A percentile compares a stretch with the other conserved stretches of the same genome.
Evolutionary conservation across 2,329 filamentous ascomycete species (phyloP).

Genomic region (Colletotrichum somersetense): DNA sequence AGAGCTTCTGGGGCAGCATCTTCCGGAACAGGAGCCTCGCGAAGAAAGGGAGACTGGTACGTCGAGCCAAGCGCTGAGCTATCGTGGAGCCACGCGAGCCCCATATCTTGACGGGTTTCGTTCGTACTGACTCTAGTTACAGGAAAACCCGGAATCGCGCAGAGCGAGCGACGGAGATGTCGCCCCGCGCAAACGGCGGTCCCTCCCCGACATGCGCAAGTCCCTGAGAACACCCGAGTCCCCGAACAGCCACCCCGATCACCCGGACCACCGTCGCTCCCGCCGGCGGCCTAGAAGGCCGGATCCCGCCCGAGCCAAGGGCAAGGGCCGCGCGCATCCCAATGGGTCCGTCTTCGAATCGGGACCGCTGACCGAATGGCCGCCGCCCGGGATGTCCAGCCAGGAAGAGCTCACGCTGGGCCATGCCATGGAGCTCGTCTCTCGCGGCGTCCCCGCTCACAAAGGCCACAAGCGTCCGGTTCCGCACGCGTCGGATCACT

Average conservation of each 20-base stretch:
- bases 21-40: conserved; percentile 63
- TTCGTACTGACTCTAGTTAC: conserved; percentile 28
- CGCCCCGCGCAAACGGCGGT: conserved; percentile 45
- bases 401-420: conserved; percentile 65
- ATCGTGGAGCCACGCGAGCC: conserved; percentile 38
- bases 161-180: conserved; percentile 53
- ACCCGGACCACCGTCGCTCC: conserved; percentile 44
- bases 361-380: conserved; percentile 66
- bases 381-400: conserved; percentile 63
- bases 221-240: conserved; percentile 33
- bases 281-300: conserved; percentile 59
- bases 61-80: conserved; percentile 18
- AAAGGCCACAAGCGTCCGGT: conserved; percentile 67
- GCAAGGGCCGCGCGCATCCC: conserved; percentile 54
- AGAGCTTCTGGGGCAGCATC: conserved; percentile 62
- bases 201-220: conserved; percentile 27
- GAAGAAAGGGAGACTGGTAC: conserved; percentile 54
- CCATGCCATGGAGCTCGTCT: conserved; percentile 69
- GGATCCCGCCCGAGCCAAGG: conserved; percentile 53
- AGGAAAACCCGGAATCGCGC: conserved; percentile 50
- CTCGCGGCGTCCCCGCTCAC: conserved; percentile 68
- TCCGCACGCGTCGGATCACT: conserved; percentile 67
- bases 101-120: background rate
- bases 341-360: conserved; percentile 49
- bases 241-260: conserved; percentile 22